phyloP scores from a whole-genome alignment of 2,329 filamentous ascomycete genomes.

The Fusarium avenaceum region DNA sequence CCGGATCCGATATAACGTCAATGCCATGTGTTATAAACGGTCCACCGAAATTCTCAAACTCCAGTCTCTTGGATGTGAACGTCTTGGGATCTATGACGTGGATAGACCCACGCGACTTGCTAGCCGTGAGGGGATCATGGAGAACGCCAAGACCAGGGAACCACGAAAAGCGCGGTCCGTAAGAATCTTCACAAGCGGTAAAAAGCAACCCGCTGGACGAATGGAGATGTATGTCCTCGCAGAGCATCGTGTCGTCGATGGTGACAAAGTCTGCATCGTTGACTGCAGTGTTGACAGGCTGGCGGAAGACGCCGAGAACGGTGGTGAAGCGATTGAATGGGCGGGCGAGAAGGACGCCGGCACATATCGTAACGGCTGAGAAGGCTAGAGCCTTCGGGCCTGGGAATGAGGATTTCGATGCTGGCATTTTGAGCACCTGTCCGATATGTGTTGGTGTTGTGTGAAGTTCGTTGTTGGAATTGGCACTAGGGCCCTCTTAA shows the following conservation, averaged over 20 bases:
- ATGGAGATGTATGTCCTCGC: constrained; percentile 73
- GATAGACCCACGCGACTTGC: constrained; percentile 59
- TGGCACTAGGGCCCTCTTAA: neutral
- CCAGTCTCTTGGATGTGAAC: constrained; percentile 49
- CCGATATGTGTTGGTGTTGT: neutral
- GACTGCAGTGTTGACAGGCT: constrained; percentile 39
- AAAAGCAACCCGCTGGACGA: constrained; percentile 63
- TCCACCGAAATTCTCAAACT: constrained; percentile 64
- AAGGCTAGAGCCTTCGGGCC: neutral
- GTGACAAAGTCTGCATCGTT: constrained; percentile 49
- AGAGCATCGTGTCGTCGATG: constrained; percentile 67
- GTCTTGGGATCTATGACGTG: constrained; percentile 66
- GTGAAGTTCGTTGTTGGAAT: neutral
- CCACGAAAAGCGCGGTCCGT: constrained; percentile 61
- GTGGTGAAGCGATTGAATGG: constrained; percentile 15
- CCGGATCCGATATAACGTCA: constrained; percentile 67
- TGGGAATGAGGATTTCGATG: neutral
- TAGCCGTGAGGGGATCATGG: constrained; percentile 54
- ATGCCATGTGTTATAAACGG: constrained; percentile 72
- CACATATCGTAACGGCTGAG: neutral
- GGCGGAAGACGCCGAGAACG: constrained; percentile 50
- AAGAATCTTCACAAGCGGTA: constrained; percentile 66
- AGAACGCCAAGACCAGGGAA: constrained; percentile 64
- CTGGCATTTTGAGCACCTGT: neutral
- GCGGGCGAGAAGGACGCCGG: neutral